Evolutionary conservation across 257 asterid species (phyloP), one percentile per base, ranked within the genome.

Genomic region (Scutellaria galericulata): DNA sequence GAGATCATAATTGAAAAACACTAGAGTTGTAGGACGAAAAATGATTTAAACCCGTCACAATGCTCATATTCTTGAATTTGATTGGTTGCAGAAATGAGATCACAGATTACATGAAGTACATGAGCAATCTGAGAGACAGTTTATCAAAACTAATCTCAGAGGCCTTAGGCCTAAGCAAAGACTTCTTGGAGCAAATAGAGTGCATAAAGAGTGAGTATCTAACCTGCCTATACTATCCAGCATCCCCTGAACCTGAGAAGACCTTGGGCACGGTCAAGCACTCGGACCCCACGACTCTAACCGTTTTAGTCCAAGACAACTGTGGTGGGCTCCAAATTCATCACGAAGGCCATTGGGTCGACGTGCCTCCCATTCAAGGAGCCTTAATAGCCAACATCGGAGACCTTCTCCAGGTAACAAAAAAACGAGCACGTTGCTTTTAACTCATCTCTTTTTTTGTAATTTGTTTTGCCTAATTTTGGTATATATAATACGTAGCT

Each of bases 311-410:
- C 61, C 96, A 92, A 73, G 96, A 92, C 39, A 46, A 24, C 71
- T 44, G 18, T 1, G 88, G 96, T n/a, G 97, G 96, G 76, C 93
- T 92, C 52, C 96, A 92, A 35, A 87, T 89, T 63, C 84, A 74
- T 60, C 81, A 84, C 70, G 71, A 78, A 13, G 78, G 69, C 24
- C 50, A 78, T 20, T 88, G 96, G 96, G 80, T 86, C 46, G 90
- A 92, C 61, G 90, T 89, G 56, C 88, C 84, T 20, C 95, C 97
- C 10, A 46, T 86, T 54, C 87, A 83, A 0, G 93, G 91, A 15
- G 91, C 91, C 68, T 70, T 89, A 7, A 71, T 91, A 5, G 87
- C 78, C 73, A 89, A 92, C 82, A 79, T 92, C 57, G 96, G 97
- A 61, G 95, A 87, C 70, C 83, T 84, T 69, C 78, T 89, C 61